A percentile compares a stretch with the other conserved stretches of the same genome.
These are phyloP conservation scores for Platanus orientalis DNA, from an alignment of 164 flowering plant species.

Conservation along the genomic window DNA sequence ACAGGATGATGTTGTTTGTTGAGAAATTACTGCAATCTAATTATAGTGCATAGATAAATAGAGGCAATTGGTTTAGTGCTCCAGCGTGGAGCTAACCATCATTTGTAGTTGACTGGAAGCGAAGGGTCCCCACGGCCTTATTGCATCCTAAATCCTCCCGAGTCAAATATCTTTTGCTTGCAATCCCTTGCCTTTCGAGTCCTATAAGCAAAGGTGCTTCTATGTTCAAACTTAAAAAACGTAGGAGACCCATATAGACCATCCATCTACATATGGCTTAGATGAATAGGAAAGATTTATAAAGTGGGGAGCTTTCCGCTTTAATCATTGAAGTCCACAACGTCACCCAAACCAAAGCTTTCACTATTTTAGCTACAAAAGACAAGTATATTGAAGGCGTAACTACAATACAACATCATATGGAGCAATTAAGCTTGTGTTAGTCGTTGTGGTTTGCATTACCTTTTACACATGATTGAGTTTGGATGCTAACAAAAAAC, in stretches of 20 bases:
- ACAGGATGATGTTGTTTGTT: background rate
- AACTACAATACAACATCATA: too few species aligned
- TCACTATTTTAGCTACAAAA: background rate
- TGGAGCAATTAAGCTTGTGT: background rate
- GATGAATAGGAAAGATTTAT: too few species aligned
- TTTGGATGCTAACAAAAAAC: background rate
- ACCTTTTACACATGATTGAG: background rate
- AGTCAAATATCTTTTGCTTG: background rate
- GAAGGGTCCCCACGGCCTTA: background rate
- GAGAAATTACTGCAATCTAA: background rate
- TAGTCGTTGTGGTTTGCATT: background rate
- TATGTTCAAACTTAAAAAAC: background rate
- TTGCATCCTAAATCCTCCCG: background rate
- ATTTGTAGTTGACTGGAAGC: background rate
- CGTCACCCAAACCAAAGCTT: background rate
- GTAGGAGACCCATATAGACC: too few species aligned
- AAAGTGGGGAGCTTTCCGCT: background rate
- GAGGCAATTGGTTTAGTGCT: too few species aligned
- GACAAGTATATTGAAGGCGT: background rate
- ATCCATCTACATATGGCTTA: too few species aligned
- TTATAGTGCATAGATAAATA: too few species aligned
- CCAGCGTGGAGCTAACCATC: background rate
- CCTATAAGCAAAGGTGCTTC: slow-evolving; percentile 7
- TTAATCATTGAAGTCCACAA: background rate
- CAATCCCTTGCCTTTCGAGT: slow-evolving; percentile 4